These are phyloP conservation scores for Microdochium trichocladiopsis DNA, from an alignment of 2,329 filamentous ascomycete species.

Conservation along the genomic window DNA sequence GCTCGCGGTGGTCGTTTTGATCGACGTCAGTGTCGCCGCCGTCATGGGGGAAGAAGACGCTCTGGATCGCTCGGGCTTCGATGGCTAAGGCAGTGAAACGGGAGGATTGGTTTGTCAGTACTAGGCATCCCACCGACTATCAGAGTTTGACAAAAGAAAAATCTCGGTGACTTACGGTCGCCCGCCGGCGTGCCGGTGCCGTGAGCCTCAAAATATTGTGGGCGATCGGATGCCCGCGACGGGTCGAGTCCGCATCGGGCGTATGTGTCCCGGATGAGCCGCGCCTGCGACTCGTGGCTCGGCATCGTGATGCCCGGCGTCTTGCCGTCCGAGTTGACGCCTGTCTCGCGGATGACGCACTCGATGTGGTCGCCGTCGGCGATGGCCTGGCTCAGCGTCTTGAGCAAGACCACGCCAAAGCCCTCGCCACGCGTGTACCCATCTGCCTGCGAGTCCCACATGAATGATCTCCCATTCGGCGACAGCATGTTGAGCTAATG, in stretches of 20 bases:
- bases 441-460: constrained; percentile 31
- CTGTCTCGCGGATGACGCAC: constrained; percentile 9
- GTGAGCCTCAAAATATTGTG: constrained; percentile 17
- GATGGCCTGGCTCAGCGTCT: constrained; percentile 31
- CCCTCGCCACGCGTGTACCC: constrained; percentile 49
- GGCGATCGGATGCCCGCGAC: constrained; percentile 3
- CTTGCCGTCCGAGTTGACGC: background rate
- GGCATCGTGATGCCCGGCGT: constrained; percentile 34
- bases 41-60: constrained; percentile 3
- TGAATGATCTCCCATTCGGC: constrained; percentile 13
- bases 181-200: constrained; percentile 11
- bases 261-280: constrained; percentile 22
- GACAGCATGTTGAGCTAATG: constrained; percentile 11
- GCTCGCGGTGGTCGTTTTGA: background rate
- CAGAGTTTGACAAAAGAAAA: background rate
- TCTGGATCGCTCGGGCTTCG: constrained; percentile 13
- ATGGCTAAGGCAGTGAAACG: constrained; percentile 1
- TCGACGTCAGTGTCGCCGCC: background rate
- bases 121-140: background rate
- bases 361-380: constrained; percentile 12
- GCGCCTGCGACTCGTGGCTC: constrained; percentile 21
- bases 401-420: constrained; percentile 31
- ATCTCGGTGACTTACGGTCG: constrained; percentile 4
- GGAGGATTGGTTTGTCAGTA: background rate
- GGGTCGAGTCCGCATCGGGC: constrained; percentile 16